Conservation (phyloP, 2,329 filamentous ascomycete genomes). For the Hypoxylon sp. region DNA sequence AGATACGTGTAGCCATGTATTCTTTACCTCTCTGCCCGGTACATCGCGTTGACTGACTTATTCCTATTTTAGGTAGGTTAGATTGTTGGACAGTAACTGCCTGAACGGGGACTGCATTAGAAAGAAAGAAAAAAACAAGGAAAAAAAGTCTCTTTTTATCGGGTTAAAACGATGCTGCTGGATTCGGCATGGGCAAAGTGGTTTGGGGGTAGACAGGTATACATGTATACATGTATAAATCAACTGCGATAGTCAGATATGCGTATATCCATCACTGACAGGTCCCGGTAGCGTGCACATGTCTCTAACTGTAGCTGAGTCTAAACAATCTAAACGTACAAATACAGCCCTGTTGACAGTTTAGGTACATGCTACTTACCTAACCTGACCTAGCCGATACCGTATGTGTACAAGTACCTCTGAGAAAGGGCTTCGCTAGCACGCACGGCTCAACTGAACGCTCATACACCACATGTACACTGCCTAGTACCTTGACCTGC, state of each 20-base stretch:
- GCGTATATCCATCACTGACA: neutral
- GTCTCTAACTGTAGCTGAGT: too few species aligned
- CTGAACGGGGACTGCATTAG: slow-evolving; percentile 31
- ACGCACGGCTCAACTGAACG: neutral
- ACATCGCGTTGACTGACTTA: slow-evolving; percentile 11
- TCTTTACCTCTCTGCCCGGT: slow-evolving; percentile 2
- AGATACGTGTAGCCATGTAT: slow-evolving; percentile 22
- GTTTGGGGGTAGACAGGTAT: neutral
- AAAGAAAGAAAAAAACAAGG: too few species aligned
- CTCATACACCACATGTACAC: neutral
- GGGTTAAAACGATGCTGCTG: neutral
- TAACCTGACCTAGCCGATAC: neutral
- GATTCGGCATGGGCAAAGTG: too few species aligned
- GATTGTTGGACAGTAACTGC: slow-evolving; percentile 22
- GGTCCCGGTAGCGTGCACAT: neutral
- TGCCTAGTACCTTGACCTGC: too few species aligned
- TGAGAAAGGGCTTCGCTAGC: neutral
- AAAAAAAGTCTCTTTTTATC: neutral
- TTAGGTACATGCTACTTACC: too few species aligned
- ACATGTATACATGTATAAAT: neutral
- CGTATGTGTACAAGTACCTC: neutral
- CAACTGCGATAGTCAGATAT: neutral
- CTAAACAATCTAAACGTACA: too few species aligned
- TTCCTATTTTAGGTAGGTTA: slow-evolving; percentile 31
- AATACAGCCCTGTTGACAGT: too few species aligned